Evolutionary conservation across 352 stramenopile species (phyloP).

Genomic region (Phytopythium litorale): DNA sequence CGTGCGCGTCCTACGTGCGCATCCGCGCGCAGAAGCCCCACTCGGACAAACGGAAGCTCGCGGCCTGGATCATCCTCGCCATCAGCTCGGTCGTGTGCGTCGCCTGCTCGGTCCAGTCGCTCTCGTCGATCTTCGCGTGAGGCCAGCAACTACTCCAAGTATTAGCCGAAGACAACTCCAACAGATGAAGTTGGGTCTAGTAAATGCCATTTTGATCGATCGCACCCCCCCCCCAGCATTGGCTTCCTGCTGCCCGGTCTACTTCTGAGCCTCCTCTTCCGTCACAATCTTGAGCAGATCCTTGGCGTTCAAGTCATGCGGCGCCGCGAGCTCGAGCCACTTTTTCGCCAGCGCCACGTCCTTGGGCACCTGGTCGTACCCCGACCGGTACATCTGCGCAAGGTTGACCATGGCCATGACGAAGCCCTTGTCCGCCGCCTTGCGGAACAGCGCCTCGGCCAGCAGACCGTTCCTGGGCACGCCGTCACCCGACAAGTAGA

Average conservation of each 20-base stretch:
- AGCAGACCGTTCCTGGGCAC: conserved; percentile 51
- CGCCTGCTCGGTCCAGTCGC: conserved; percentile 69
- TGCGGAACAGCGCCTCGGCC: conserved; percentile 70
- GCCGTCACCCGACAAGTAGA: conserved; percentile 66
- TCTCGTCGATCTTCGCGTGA: conserved; percentile 33
- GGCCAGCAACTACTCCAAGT: neutral
- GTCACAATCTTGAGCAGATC: conserved; percentile 52
- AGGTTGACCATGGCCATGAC: conserved; percentile 88
- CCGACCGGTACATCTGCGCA: conserved; percentile 77
- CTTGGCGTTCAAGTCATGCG: conserved; percentile 75
- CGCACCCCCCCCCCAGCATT: neutral
- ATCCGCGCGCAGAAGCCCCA: conserved; percentile 74
- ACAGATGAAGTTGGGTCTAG: neutral
- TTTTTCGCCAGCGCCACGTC: conserved; percentile 59
- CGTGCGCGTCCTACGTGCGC: conserved; percentile 81
- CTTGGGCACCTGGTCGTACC: conserved; percentile 61
- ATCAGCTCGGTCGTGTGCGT: conserved; percentile 65
- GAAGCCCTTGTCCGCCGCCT: conserved; percentile 72
- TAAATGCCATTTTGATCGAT: neutral
- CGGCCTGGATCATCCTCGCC: conserved; percentile 76
- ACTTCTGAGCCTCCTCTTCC: conserved; percentile 6
- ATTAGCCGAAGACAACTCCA: neutral
- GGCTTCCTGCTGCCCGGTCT: neutral
- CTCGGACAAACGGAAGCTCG: conserved; percentile 60
- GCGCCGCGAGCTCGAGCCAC: conserved; percentile 73